Conservation (phyloP, 1,139 yeast species). For the Hyphopichia khmerensis region DNA sequence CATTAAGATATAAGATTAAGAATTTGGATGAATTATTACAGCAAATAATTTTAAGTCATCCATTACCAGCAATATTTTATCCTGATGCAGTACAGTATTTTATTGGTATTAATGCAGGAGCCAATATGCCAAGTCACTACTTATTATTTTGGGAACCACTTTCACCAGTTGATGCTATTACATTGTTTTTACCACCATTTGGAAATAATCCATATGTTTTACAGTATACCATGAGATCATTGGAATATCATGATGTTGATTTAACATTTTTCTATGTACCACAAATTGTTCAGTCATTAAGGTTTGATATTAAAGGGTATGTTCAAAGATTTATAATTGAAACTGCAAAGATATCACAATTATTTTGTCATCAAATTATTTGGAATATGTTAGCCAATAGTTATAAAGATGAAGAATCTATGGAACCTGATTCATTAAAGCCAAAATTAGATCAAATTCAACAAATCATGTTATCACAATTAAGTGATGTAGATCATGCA, state of each 20-base stretch:
- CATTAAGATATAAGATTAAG: constrained; percentile 52
- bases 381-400: constrained; percentile 98
- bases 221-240: constrained; percentile 88
- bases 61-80: constrained; percentile 59
- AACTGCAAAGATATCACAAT: constrained; percentile 85
- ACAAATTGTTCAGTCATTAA: constrained; percentile 88
- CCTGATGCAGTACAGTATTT: constrained; percentile 67
- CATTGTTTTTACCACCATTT: constrained; percentile 76
- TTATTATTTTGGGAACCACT: constrained; percentile 75
- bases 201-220: constrained; percentile 65
- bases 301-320: constrained; percentile 81
- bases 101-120: constrained; percentile 45
- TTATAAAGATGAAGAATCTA: constrained; percentile 83
- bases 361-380: constrained; percentile 95
- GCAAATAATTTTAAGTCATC: constrained; percentile 50
- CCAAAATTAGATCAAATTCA: constrained; percentile 80
- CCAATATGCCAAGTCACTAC: constrained; percentile 39
- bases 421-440: constrained; percentile 76
- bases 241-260: constrained; percentile 85
- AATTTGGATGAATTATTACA: constrained; percentile 46
- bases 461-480: constrained; percentile 60
- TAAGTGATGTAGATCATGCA: constrained; percentile 56
- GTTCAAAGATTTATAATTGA: constrained; percentile 87
- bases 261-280: constrained; percentile 96
- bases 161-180: constrained; percentile 83